phyloP scores from a whole-genome alignment of 495 filamentous ascomycete species.

The Lasiosphaeria hispida region DNA sequence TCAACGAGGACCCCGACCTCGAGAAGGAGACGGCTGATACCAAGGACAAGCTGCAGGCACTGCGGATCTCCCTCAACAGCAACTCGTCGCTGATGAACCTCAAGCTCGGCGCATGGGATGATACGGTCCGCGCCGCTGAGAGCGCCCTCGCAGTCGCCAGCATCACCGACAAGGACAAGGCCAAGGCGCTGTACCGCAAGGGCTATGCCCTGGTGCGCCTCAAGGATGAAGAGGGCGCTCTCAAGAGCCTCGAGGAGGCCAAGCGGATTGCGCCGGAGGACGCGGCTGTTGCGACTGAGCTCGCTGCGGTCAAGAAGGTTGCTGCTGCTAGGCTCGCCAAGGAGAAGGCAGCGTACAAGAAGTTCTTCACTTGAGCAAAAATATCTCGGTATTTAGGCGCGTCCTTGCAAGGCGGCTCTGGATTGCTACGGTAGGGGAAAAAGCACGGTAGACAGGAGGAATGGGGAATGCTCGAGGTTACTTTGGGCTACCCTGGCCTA shows the following conservation, averaged over 20 bases:
- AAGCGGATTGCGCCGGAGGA: conserved; percentile 72
- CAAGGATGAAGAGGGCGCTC: conserved; percentile 83
- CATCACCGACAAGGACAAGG: conserved; percentile 72
- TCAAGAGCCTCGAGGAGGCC: conserved; percentile 75
- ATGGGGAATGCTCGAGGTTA: too few species aligned
- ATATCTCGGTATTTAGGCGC: not conserved
- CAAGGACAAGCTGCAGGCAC: conserved; percentile 60
- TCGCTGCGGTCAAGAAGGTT: conserved; percentile 70
- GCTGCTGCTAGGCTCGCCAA: conserved; percentile 70
- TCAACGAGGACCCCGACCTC: conserved; percentile 80
- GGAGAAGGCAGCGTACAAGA: conserved; percentile 85
- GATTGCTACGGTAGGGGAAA: too few species aligned
- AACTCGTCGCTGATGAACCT: conserved; percentile 58
- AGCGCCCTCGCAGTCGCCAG: conserved; percentile 68
- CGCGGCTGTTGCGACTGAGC: conserved; percentile 70
- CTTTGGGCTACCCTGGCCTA: too few species aligned
- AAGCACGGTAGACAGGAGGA: too few species aligned
- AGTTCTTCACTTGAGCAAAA: conserved; percentile 63
- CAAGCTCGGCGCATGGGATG: conserved; percentile 70
- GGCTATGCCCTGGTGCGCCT: conserved; percentile 68
- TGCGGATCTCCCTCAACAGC: conserved; percentile 48
- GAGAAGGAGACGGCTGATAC: conserved; percentile 68
- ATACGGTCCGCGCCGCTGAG: conserved; percentile 65
- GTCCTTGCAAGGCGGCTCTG: not conserved
- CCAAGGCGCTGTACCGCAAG: conserved; percentile 83